These are phyloP conservation scores for Pseudognaphalium luteoalbum DNA, from an alignment of 129 eudicot species.

Conservation along the genomic window DNA sequence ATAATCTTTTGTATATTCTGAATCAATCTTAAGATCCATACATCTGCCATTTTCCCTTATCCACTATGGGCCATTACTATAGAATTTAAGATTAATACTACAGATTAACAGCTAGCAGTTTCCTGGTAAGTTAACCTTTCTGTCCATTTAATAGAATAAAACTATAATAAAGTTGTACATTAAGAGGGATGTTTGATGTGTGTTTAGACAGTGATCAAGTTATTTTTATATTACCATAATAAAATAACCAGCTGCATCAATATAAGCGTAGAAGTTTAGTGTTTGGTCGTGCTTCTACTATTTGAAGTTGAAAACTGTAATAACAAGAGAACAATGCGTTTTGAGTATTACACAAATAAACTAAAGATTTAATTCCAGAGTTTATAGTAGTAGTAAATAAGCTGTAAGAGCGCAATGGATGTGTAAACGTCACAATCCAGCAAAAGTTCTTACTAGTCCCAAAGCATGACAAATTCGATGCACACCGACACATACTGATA, in stretches of 20 bases:
- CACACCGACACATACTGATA: neutral
- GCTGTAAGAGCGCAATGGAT: neutral
- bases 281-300: neutral
- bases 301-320: neutral
- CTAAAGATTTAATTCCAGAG: neutral
- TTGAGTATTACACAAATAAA: neutral
- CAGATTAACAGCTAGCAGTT: neutral
- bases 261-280: neutral
- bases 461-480: neutral
- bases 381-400: neutral
- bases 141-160: neutral
- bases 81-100: neutral
- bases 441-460: neutral
- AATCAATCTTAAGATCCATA: conserved; percentile 10
- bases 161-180: neutral
- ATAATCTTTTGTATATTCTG: neutral
- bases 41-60: conserved; percentile 4
- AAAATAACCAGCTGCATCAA: neutral
- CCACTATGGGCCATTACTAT: conserved; percentile 9
- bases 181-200: neutral
- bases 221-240: neutral
- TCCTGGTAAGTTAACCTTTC: neutral
- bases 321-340: neutral
- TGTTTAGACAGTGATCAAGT: neutral
- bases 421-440: neutral